Conservation (phyloP, 805 yeast species). For the Cyberlindnera suaveolens region DNA sequence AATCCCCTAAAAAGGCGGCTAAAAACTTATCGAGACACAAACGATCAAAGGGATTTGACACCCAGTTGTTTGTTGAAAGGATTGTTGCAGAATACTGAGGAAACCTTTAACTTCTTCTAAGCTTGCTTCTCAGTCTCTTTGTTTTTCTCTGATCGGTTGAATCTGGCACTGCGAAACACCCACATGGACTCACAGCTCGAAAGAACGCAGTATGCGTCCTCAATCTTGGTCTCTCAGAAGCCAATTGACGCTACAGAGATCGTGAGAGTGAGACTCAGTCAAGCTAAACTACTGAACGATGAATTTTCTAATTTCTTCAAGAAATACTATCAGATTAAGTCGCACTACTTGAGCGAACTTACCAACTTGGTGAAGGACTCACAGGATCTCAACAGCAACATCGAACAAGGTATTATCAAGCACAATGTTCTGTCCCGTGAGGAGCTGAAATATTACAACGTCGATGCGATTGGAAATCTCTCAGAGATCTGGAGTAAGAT, state of each 20-base stretch:
- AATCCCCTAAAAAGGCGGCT: no score
- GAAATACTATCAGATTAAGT: constrained; percentile 28
- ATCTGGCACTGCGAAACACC: not conserved
- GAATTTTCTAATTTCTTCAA: constrained; percentile 58
- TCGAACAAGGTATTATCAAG: constrained; percentile 27
- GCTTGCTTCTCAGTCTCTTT: no score
- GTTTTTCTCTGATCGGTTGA: not conserved
- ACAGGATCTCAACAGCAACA: constrained; percentile 28
- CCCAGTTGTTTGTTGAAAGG: no score
- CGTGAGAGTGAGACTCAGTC: constrained; percentile 48
- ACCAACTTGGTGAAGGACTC: constrained; percentile 15
- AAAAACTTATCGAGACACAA: no score
- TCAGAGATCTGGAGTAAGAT: constrained; percentile 39
- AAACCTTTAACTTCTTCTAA: no score
- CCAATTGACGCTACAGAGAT: constrained; percentile 59
- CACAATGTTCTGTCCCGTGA: constrained; percentile 36
- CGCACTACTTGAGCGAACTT: constrained; percentile 18
- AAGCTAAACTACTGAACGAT: constrained; percentile 49
- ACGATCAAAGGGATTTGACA: no score
- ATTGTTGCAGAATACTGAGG: no score
- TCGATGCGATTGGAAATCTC: constrained; percentile 41
- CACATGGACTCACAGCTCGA: constrained; percentile 10
- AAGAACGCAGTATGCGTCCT: constrained; percentile 33
- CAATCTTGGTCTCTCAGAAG: constrained; percentile 37
- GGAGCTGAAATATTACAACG: constrained; percentile 42